Conservation (phyloP, 2,329 filamentous ascomycete species). For the Sclerotinia minor region DNA sequence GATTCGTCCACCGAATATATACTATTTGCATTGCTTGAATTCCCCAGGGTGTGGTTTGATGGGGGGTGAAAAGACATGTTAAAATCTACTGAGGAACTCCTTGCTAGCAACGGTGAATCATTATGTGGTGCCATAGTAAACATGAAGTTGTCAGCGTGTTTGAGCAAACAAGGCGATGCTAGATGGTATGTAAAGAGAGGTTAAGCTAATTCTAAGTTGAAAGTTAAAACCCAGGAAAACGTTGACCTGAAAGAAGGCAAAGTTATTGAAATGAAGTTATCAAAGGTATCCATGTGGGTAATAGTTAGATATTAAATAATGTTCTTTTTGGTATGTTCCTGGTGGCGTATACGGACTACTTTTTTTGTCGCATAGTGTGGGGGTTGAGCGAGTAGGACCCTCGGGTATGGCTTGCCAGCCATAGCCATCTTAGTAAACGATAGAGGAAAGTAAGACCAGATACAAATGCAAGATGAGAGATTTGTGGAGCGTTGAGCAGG, state of each 20-base stretch:
- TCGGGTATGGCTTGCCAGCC: conserved; percentile 31
- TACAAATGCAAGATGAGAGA: conserved; percentile 22
- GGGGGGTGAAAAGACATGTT: conserved; percentile 40
- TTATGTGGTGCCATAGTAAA: conserved; percentile 50
- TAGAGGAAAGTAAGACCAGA: conserved; percentile 1
- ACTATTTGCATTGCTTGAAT: conserved; percentile 34
- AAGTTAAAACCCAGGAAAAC: background rate
- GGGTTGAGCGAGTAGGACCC: conserved; percentile 29
- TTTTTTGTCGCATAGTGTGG: conserved; percentile 28
- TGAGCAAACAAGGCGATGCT: background rate
- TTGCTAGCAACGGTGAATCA: conserved; percentile 49
- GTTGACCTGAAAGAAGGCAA: background rate
- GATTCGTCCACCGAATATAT: conserved; percentile 43
- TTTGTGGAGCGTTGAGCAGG: conserved; percentile 21
- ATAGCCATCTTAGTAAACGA: conserved; percentile 8
- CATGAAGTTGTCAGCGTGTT: background rate
- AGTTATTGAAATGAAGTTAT: background rate
- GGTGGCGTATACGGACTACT: conserved; percentile 18
- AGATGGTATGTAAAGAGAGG: background rate
- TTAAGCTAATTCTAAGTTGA: conserved; percentile 5
- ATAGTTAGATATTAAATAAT: conserved; percentile 20
- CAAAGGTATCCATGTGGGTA: background rate
- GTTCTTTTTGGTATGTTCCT: conserved; percentile 19
- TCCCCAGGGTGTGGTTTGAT: conserved; percentile 32
- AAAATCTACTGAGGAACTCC: conserved; percentile 49